Percentiles rank a stretch among this genome's conserved stretches.
These are phyloP conservation scores for Mycena leptocephala DNA, from an alignment of 768 basidiomycete species.

Conservation along the genomic window DNA sequence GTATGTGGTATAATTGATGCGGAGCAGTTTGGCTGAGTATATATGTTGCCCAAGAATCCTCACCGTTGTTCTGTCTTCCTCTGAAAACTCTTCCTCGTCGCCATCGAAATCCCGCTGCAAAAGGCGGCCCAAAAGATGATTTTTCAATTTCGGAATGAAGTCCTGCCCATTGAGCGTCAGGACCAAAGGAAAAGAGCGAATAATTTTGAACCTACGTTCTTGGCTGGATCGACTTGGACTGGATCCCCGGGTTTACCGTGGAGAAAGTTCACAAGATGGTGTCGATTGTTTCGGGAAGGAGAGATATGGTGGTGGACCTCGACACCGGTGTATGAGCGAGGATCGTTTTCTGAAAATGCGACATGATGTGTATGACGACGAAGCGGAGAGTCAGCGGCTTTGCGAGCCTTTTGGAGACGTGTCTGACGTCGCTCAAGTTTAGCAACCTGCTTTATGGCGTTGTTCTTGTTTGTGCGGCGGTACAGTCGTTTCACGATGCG, in stretches of 20 bases:
- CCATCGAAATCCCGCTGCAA: slow-evolving; percentile 30
- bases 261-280: not conserved
- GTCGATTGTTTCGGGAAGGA: not conserved
- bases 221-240: not conserved
- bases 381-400: not conserved
- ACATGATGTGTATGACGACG: not conserved
- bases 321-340: not conserved
- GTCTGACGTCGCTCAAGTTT: slow-evolving; percentile 39
- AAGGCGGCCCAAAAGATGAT: slow-evolving; percentile 44
- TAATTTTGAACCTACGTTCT: not conserved
- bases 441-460: slow-evolving; percentile 7
- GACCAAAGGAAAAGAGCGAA: not conserved
- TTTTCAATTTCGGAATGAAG: slow-evolving; percentile 39
- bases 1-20: slow-evolving; percentile 57
- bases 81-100: slow-evolving; percentile 35
- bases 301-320: slow-evolving; percentile 25
- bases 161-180: slow-evolving; percentile 5
- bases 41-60: slow-evolving; percentile 30
- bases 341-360: not conserved
- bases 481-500: slow-evolving; percentile 48
- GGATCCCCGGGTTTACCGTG: no score
- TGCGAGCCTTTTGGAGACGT: not conserved
- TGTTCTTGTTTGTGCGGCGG: slow-evolving; percentile 47
- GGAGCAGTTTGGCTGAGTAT: slow-evolving; percentile 44
- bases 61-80: not conserved